Evolutionary conservation across 495 filamentous ascomycete genomes (phyloP), one percentile per base, ranked within the genome.

Genomic region (Podospora tetraspora): DNA sequence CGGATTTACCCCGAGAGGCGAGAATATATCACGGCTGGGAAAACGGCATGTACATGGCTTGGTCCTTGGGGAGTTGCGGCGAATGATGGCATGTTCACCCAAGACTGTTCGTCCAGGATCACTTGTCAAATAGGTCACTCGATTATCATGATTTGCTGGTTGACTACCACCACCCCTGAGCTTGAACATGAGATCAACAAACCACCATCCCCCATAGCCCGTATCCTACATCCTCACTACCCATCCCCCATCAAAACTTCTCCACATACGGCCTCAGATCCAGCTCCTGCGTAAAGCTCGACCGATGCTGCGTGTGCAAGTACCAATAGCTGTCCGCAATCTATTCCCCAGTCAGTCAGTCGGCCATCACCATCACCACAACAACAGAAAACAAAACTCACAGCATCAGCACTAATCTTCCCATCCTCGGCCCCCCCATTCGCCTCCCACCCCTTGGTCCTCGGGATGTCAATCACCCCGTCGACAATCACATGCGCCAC

Each of bases 311-410:
- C 3, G 90, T 91, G 77, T 97, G 94, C 68, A 97, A 74, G 78
- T 91, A 80, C 93, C 92, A 97, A 74, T 97, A 97, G 60, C 73
- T 82, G 56, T 96, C 92, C 66, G 94, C 93, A 83, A 97, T 97
- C 91, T 95, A 66, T 61, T 19, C 29, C 52, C 10, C 43, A 43
- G 61, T 68, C 34, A 75, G 66, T 71, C 65, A 74, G 63, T 19
- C 34, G 19, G 61, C 61, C 64, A 61, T 23, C 32, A 24, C 25
- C 32, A 34, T 68, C 19, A 27, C 60, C 59, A 57, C 25, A 30
- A 59, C 56, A 27, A 25, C 37, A 16, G 12, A 37, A 37, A 16
- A 16, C 52, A 8, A 29, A 61, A 88, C 91, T 85, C 77, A 95
- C 92, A 72, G 90, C 91, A 72, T 92, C 88, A n/a, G 91, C 82